Evolutionary conservation across 805 yeast genomes (phyloP).

Genomic region (Wickerhamiella azyma): DNA sequence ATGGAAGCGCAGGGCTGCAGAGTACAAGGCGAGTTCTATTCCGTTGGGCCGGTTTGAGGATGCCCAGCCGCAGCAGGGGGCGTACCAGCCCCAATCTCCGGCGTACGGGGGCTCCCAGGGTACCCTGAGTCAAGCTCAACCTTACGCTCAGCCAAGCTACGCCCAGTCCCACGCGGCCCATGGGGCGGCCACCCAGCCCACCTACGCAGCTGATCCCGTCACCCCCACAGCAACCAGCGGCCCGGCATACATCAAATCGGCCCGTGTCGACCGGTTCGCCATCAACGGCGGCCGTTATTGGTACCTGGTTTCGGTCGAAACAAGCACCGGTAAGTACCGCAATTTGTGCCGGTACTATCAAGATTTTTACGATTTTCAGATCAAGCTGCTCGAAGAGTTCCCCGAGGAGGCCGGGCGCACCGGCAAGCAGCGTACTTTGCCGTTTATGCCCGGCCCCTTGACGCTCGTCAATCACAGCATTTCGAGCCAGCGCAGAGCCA

Average conservation of each 20-base stretch:
- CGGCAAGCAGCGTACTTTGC: conserved; percentile 65
- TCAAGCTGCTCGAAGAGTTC: conserved; percentile 62
- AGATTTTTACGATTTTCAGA: conserved; percentile 91
- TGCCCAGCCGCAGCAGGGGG: neutral
- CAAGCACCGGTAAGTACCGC: conserved; percentile 55
- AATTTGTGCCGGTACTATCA: conserved; percentile 80
- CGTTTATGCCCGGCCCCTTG: conserved; percentile 92
- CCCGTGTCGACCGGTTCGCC: conserved; percentile 66
- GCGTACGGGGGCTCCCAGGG: too few species aligned
- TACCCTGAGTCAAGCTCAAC: neutral
- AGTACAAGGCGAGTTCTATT: conserved; percentile 80
- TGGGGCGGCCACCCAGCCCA: too few species aligned
- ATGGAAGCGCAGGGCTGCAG: conserved; percentile 86
- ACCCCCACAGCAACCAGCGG: neutral
- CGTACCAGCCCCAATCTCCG: neutral
- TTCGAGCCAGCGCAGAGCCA: conserved; percentile 40
- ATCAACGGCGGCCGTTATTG: conserved; percentile 80
- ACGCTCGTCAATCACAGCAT: conserved; percentile 75
- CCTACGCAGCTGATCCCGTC: neutral
- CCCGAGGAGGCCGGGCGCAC: conserved; percentile 89
- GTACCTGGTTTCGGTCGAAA: conserved; percentile 57
- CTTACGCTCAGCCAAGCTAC: too few species aligned
- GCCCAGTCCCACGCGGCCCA: too few species aligned
- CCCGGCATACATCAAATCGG: conserved; percentile 36
- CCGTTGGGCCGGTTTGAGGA: conserved; percentile 41